These are phyloP conservation scores for Aspergillus incahuasiensis DNA, from an alignment of 495 filamentous ascomycete genomes.

Conservation along the genomic window DNA sequence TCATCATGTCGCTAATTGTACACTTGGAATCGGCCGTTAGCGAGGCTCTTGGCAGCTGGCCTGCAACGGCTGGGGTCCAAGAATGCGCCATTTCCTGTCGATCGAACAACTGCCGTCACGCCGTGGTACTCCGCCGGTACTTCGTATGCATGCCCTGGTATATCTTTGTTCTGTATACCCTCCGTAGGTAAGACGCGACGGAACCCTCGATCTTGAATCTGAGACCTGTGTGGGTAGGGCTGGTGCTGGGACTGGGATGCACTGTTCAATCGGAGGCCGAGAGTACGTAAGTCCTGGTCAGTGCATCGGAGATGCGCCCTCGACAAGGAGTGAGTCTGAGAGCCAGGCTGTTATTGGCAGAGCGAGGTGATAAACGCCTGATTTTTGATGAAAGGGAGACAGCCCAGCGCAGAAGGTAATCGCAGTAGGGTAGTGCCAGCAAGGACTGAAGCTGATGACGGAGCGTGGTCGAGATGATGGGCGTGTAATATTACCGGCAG, in stretches of 20 bases:
- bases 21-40: not conserved
- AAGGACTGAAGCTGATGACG: no score
- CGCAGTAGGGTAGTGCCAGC: not conserved
- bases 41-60: not conserved
- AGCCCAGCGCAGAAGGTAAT: not conserved
- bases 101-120: not conserved
- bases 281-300: slow-evolving; percentile 7
- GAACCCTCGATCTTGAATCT: slow-evolving; percentile 1
- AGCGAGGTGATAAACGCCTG: not conserved
- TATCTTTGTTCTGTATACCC: not conserved
- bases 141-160: not conserved
- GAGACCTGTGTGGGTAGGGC: slow-evolving; percentile 11
- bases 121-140: not conserved
- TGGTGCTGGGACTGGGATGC: slow-evolving; percentile 2
- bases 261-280: slow-evolving; percentile 8
- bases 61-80: not conserved
- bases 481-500: slow-evolving; percentile 3
- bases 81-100: not conserved
- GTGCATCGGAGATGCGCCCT: slow-evolving; percentile 8
- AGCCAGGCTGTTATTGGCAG: not conserved
- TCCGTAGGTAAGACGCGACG: not conserved
- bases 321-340: not conserved
- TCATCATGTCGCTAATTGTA: not conserved
- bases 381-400: not conserved
- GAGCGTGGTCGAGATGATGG: not conserved